Evolutionary conservation across 331 rosid genomes (phyloP), one percentile per base, ranked within the genome.

Genomic region (Phaseolus coccineus): DNA sequence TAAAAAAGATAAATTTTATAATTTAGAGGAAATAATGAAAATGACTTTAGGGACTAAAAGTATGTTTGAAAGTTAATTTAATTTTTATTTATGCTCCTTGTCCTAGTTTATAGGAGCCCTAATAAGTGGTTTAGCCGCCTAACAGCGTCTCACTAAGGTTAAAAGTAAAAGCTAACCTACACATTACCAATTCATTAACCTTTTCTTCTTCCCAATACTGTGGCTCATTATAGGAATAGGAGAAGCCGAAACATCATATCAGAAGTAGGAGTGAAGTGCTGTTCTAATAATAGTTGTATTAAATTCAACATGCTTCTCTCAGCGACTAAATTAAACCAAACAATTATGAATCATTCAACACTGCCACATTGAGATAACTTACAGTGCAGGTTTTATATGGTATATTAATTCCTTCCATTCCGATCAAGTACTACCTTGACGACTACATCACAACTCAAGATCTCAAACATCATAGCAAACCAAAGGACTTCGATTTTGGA

Each of bases 251-350:
- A 58, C 33, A 74, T 74, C 69, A 27, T 27, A 27, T 74, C 13
- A 15, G 22, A 58, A 58, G 22, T 42, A 42, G 56, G 78, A 57
- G 8, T 27, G 57, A 74, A 25, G 44, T 39, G 35, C 44, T 73
- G 30, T 25, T 53, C 69, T 57, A 33, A 73, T 42, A 40, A 57
- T 74, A 58, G 67, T 40, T 58, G 27, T 28, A 42, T 58, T 74
- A 8, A 74, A 58, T 57, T 73, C 42, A 39, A 56, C 16, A 39
- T 39, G 55, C 65, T 3, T n/a, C 35, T 24, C 42, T 30, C 61
- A 69, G 37, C 73, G 22, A 27, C 39, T 67, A 42, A 4, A 44
- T 19, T 9, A 10, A 69, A 47, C 42, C 58, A 46, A 28, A 13
- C 12, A 27, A 61, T 27, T 56, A 4, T 22, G 22, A 42, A 68